phyloP scores from a whole-genome alignment of 108 stramenopile genomes.

The Cyclotella distinguenda region DNA sequence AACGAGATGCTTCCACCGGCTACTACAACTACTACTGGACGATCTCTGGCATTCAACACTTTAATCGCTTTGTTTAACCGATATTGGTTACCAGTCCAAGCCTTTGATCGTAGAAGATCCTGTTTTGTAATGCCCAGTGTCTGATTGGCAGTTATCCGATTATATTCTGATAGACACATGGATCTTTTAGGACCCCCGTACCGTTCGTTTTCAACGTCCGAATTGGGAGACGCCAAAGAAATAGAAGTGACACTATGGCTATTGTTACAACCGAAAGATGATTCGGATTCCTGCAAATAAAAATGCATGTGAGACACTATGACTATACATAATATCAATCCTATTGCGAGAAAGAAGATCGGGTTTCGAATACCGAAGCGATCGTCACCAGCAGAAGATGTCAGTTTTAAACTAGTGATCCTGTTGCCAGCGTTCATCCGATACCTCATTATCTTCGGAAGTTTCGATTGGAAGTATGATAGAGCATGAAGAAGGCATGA shows the following conservation, averaged over 20 bases:
- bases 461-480: too few relatives aligned
- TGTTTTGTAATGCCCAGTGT: slow-evolving; percentile 49
- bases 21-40: slow-evolving; percentile 50
- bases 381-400: too few relatives aligned
- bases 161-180: slow-evolving; percentile 42
- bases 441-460: too few relatives aligned
- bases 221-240: not conserved
- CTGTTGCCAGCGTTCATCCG: too few relatives aligned
- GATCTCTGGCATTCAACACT: slow-evolving; percentile 14
- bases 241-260: not conserved
- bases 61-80: slow-evolving; percentile 32
- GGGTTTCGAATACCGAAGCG: too few relatives aligned
- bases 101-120: slow-evolving; percentile 45
- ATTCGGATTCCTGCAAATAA: not conserved
- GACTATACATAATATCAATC: not conserved
- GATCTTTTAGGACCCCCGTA: slow-evolving; percentile 2
- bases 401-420: too few relatives aligned
- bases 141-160: slow-evolving; percentile 34
- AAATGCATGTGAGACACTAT: not conserved
- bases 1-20: slow-evolving; percentile 62
- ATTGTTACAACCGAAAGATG: not conserved
- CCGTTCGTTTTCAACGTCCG: not conserved
- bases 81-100: slow-evolving; percentile 53
- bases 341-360: not conserved
- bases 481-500: too few relatives aligned